These are phyloP conservation scores for Trametes cinnabarina DNA, from an alignment of 768 basidiomycete genomes.

Conservation along the genomic window DNA sequence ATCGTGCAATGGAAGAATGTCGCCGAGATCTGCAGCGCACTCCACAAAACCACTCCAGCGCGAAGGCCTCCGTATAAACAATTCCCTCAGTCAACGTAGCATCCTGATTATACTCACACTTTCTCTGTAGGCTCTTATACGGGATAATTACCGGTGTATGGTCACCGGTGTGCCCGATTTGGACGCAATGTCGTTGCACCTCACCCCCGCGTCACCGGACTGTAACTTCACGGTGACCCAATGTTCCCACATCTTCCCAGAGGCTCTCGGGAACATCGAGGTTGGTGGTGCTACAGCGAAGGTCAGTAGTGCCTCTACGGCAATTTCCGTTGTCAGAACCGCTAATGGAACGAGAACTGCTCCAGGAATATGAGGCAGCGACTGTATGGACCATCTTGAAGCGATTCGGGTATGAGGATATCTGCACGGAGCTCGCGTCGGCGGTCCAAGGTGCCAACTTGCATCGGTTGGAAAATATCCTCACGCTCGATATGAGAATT, in stretches of 20 bases:
- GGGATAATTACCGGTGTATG: conserved; percentile 4
- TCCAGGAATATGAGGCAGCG: conserved; percentile 1
- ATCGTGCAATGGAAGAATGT: background rate
- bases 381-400: background rate
- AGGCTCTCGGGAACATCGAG: background rate
- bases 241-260: conserved; percentile 6
- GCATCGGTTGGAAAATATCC: conserved; percentile 2
- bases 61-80: background rate
- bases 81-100: background rate
- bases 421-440: conserved; percentile 1
- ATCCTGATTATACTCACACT: background rate
- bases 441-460: background rate
- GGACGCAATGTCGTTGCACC: background rate
- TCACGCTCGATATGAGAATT: background rate
- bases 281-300: background rate
- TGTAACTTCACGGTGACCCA: background rate
- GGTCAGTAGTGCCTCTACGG: background rate
- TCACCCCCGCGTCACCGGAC: background rate
- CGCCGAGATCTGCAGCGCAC: background rate
- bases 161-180: conserved; percentile 1
- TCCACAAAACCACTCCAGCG: background rate
- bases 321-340: background rate
- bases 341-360: background rate
- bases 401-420: conserved; percentile 1
- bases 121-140: background rate